Evolutionary conservation across 2,329 filamentous ascomycete genomes (phyloP).

Genomic region (Fusarium sp.): DNA sequence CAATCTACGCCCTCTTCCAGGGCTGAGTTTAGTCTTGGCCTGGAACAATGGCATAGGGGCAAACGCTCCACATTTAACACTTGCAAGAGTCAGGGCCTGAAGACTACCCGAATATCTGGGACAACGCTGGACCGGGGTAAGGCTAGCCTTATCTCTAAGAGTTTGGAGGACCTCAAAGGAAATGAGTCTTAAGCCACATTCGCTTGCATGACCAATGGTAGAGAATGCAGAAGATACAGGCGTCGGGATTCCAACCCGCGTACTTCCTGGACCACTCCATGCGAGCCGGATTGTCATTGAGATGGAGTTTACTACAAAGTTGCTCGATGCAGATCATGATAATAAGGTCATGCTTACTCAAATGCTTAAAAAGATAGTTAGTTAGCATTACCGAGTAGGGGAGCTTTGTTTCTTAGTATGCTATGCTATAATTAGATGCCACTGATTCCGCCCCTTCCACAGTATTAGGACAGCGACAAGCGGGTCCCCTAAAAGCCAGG

Average conservation of each 20-base stretch:
- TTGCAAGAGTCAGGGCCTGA: neutral
- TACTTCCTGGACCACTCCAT: neutral
- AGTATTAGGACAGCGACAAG: fast-evolving
- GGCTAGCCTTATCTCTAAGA: neutral
- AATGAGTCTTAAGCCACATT: neutral
- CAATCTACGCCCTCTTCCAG: neutral
- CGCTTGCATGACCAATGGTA: neutral
- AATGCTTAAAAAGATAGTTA: neutral
- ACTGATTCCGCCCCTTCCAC: neutral
- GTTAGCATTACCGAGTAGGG: neutral
- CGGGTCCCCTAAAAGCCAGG: neutral
- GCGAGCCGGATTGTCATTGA: neutral
- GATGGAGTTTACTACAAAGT: fast-evolving
- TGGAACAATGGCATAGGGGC: neutral
- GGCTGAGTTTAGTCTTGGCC: neutral
- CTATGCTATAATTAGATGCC: too few species aligned
- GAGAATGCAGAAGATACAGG: too few species aligned
- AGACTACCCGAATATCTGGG: neutral
- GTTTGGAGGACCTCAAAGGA: neutral
- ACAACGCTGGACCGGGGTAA: neutral
- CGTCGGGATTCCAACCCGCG: fast-evolving
- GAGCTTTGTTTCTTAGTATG: fast-evolving
- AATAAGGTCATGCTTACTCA: neutral
- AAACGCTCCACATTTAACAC: neutral
- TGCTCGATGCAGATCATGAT: too few species aligned